A percentile compares a stretch with the other conserved stretches of the same genome.
Evolutionary conservation across 116 monocot species (phyloP).

Genomic region (Cymodocea nodosa): DNA sequence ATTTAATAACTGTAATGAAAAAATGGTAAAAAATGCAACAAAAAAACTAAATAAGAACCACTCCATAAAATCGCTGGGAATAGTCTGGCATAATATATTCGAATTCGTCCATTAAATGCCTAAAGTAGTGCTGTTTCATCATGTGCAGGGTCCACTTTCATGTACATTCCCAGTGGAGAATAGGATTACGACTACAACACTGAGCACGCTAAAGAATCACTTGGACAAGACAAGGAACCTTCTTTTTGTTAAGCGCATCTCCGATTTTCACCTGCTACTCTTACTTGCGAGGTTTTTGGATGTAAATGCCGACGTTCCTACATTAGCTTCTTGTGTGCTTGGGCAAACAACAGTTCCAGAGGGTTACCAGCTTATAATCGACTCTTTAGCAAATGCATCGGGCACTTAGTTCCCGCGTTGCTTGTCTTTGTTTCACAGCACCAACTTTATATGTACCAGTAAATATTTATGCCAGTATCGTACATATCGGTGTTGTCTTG

Average conservation of each 20-base stretch:
- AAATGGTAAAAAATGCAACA: too few species aligned
- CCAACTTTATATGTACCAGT: background rate
- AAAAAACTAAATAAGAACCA: too few species aligned
- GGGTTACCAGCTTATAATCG: slow-evolving; percentile 75
- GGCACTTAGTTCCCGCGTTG: slow-evolving; percentile 10
- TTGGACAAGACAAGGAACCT: slow-evolving; percentile 51
- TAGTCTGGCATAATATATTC: too few species aligned
- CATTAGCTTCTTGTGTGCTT: slow-evolving; percentile 48
- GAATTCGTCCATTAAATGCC: background rate
- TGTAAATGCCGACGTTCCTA: slow-evolving; percentile 62
- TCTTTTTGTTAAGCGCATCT: slow-evolving; percentile 66
- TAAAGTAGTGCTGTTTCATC: background rate
- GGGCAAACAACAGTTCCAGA: slow-evolving; percentile 46
- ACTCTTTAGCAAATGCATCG: slow-evolving; percentile 60
- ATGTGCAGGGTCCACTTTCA: slow-evolving; percentile 59
- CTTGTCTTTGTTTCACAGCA: too few species aligned
- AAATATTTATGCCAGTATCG: slow-evolving; percentile 3
- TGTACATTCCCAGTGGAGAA: slow-evolving; percentile 84
- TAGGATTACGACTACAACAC: slow-evolving; percentile 46
- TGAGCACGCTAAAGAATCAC: slow-evolving; percentile 54
- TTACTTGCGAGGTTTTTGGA: slow-evolving; percentile 48
- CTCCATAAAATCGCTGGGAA: too few species aligned
- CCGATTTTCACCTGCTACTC: slow-evolving; percentile 84
- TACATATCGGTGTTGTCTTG: background rate
- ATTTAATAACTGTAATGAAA: too few species aligned